These are phyloP conservation scores for Aspergillus carbonarius DNA, from an alignment of 2,329 filamentous ascomycete genomes.

Conservation along the genomic window DNA sequence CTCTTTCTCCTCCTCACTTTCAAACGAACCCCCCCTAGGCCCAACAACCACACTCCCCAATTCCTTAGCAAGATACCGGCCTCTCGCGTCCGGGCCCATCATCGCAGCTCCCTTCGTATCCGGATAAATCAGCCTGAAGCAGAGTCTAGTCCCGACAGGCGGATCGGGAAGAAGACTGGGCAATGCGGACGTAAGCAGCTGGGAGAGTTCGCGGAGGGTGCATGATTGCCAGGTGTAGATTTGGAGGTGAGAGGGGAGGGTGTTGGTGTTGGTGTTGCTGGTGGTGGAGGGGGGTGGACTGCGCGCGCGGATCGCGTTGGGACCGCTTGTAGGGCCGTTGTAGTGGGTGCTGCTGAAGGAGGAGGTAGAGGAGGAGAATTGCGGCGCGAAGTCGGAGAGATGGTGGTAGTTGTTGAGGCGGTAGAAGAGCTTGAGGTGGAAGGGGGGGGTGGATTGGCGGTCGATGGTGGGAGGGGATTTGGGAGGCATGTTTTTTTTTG, in stretches of 20 bases:
- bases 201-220: slow-evolving; percentile 76
- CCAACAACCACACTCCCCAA: slow-evolving; percentile 80
- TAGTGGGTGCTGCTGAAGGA: slow-evolving; percentile 13
- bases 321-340: slow-evolving; percentile 31
- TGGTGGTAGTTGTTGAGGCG: slow-evolving; percentile 69
- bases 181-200: slow-evolving; percentile 69
- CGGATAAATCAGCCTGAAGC: slow-evolving; percentile 81
- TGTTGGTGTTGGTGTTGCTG: slow-evolving; percentile 45
- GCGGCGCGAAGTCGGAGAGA: slow-evolving; percentile 42
- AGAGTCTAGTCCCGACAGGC: slow-evolving; percentile 77
- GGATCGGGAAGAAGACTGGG: slow-evolving; percentile 70
- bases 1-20: slow-evolving; percentile 38
- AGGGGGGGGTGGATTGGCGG: slow-evolving; percentile 72
- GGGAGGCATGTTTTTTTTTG: slow-evolving; percentile 7
- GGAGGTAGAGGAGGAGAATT: slow-evolving; percentile 23
- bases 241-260: slow-evolving; percentile 64
- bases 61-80: slow-evolving; percentile 73
- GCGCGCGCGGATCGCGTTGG: slow-evolving; percentile 40
- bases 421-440: slow-evolving; percentile 84
- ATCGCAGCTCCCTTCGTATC: slow-evolving; percentile 57
- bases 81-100: slow-evolving; percentile 44
- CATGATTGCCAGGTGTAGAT: slow-evolving; percentile 86
- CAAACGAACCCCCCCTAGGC: slow-evolving; percentile 29
- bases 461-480: slow-evolving; percentile 52
- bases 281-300: slow-evolving; percentile 47